Base-by-base conservation (phyloP, 108 stramenopile species). In the Nitzschia palea region DNA sequence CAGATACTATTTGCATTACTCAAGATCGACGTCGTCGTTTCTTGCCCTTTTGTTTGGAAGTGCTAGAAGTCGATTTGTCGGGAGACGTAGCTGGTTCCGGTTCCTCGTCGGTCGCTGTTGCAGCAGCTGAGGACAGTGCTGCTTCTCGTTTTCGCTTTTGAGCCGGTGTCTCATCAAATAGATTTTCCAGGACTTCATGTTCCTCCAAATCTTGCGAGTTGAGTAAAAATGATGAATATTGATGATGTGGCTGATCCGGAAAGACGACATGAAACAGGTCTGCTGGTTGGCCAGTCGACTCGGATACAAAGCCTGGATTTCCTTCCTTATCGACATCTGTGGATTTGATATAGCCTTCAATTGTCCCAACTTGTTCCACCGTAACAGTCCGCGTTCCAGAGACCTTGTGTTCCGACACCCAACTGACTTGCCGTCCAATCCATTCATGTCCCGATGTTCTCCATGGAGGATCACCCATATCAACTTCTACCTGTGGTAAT, bases 381-480 rank as follows among this genome's bases (percentile, higher is more conserved):
- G 48, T 36, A 14, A 85, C 61, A 15, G 44, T 69, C 8, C 84
- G 73, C 6, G 69, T 52, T 17, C 68, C 76, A 8, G 80, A 81
- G 4, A 74, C 71, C 32, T 68, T 67, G 56, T 83, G 79, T 12
- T 44, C 18, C 23, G 59, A 55, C 30, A 42, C 31, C 55, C 72
- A 84, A n/a, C 58, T 45, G 22, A 93, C 64, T 25, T 60, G 70
- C 1, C 80, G 67, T 22, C 80, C 80, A 40, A 93, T 53, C 47
- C 74, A 86, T 47, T 79, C 70, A 53, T 90, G 88, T 9, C 81
- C 87, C 1, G 61, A 36, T 2, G 62, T 79, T 31, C 92, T 76
- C 89, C 88, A 93, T 36, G 92, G 92, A 14, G 92, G 92, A 84
- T 93, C 92, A 15, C 87, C 87, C 48, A 74, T 79, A 30, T 55